Base-by-base conservation (phyloP, 2,329 filamentous ascomycete species). In the Scedosporium dehoogii region DNA sequence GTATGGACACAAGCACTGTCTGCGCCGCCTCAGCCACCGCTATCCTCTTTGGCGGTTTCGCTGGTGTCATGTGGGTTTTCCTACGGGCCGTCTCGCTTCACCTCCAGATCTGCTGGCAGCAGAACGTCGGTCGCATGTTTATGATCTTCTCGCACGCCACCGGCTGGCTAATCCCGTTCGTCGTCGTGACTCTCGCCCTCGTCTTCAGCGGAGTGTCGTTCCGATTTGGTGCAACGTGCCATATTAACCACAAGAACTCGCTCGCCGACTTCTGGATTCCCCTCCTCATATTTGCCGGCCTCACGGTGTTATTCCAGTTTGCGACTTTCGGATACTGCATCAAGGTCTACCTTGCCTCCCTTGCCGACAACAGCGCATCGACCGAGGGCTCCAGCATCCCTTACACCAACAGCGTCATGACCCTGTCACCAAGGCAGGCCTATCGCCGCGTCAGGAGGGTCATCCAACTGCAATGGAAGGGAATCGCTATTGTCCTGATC, bases 81-180 rank as follows among this genome's bases (percentile, higher is more conserved):
- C 82, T 97, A 64, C 86, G 94, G 66, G 90, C 93, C 0, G 77
- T 97, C 41, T 96, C 92, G 4, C 87, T 99, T 69, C 94, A 99
- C 74, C 85, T 99, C 27, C 94, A 97, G 74, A 97, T 99, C 66
- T 97, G 92, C 79, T 99, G 94, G 94, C 92, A 97, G 73, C 82
- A 96, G 41, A 86, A 93, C 6, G 90, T 96, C 3, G 94, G 94
- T 46, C 84, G 86, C 55, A 89, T 83, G 69, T 97, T 97, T 75
- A 97, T 97, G 85, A 91, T 91, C 79, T 83, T 85, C 66, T 87
- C 93, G 3, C 86, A 96, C 70, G 81, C 83, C 16, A 77, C 87
- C 7, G 94, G 94, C 65, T 97, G 93, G 90, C 89, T 89, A 18
- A 81, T 97, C 56, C 91, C 92, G 2, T 81, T 87, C 25, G 75